Evolutionary conservation across 2,329 filamentous ascomycete species (phyloP).

Genomic region (Fusarium palustre): DNA sequence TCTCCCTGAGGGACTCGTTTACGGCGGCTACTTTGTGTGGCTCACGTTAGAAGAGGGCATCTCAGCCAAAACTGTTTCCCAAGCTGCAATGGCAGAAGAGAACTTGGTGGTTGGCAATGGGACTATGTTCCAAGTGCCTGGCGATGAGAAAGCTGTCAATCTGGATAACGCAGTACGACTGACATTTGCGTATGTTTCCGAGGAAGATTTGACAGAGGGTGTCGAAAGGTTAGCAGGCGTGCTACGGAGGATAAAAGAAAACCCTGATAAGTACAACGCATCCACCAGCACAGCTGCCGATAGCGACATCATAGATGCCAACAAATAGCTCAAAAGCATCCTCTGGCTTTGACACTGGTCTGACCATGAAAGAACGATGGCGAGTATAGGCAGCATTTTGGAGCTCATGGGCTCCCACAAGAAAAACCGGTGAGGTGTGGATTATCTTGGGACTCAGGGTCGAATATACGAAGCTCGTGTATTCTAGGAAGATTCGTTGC

Average conservation of each 20-base stretch:
- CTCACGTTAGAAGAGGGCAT: conserved; percentile 67
- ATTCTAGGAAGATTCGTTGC: neutral
- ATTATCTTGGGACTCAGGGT: neutral
- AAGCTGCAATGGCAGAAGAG: conserved; percentile 69
- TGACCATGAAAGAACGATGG: neutral
- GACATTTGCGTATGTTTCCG: conserved; percentile 80
- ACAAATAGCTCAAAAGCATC: conserved; percentile 41
- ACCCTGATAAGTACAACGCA: conserved; percentile 45
- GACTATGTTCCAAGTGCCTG: conserved; percentile 74
- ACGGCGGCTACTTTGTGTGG: conserved; percentile 91
- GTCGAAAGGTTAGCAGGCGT: conserved; percentile 70
- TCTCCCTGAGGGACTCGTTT: conserved; percentile 60
- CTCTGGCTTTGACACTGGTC: too few relatives aligned
- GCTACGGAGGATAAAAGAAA: conserved; percentile 49
- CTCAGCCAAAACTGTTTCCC: conserved; percentile 67
- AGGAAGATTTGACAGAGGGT: conserved; percentile 73
- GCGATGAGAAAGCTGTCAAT: conserved; percentile 63
- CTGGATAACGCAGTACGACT: conserved; percentile 73
- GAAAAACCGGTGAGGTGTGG: neutral
- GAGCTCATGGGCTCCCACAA: too few relatives aligned
- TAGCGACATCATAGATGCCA: conserved; percentile 38
- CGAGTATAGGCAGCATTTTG: neutral
- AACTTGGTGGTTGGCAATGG: conserved; percentile 77
- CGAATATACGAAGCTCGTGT: neutral
- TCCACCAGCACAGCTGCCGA: conserved; percentile 23